Conservation (phyloP, 176 grass and related monocot genomes). For the Aegilops speltoides region DNA sequence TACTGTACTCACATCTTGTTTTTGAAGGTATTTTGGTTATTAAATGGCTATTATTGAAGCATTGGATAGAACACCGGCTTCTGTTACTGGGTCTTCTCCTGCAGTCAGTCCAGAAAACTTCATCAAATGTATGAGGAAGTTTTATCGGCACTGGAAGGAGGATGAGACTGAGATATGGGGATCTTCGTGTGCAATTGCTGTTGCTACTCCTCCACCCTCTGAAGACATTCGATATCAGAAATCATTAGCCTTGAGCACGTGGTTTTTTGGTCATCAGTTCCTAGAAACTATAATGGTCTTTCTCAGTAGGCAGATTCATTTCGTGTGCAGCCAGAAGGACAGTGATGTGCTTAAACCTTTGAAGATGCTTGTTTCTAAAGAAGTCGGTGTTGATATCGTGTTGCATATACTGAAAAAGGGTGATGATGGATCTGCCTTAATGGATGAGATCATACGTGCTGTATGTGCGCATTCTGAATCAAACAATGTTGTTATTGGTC, state of each 20-base stretch:
- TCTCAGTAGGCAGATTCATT: conserved; percentile 23
- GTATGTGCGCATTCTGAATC: conserved; percentile 41
- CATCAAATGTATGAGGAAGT: conserved; percentile 28
- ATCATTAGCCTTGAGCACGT: conserved; percentile 28
- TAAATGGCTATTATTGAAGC: conserved; percentile 1
- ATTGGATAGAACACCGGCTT: not conserved
- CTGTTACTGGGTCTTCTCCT: not conserved
- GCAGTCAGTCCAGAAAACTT: conserved; percentile 35
- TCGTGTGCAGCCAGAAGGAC: conserved; percentile 25
- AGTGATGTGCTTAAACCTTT: conserved; percentile 6
- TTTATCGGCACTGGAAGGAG: conserved; percentile 38
- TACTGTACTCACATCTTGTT: conserved; percentile 6
- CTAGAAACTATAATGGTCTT: conserved; percentile 38
- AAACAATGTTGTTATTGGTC: conserved; percentile 42
- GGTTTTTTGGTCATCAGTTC: conserved; percentile 31
- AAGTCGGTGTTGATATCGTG: conserved; percentile 22
- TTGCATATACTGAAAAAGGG: conserved; percentile 53
- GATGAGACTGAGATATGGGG: conserved; percentile 23
- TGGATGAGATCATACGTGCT: conserved; percentile 56
- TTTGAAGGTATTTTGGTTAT: not conserved
- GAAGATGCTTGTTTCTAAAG: conserved; percentile 8
- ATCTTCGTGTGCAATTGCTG: conserved; percentile 16
- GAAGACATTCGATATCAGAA: conserved; percentile 38
- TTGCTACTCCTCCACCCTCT: conserved; percentile 45
- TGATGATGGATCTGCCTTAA: conserved; percentile 37